Percentiles rank a stretch among this genome's conserved stretches.
These are phyloP conservation scores for Hypoxylon sp. DNA, from an alignment of 2,329 filamentous ascomycete genomes.

Conservation along the genomic window DNA sequence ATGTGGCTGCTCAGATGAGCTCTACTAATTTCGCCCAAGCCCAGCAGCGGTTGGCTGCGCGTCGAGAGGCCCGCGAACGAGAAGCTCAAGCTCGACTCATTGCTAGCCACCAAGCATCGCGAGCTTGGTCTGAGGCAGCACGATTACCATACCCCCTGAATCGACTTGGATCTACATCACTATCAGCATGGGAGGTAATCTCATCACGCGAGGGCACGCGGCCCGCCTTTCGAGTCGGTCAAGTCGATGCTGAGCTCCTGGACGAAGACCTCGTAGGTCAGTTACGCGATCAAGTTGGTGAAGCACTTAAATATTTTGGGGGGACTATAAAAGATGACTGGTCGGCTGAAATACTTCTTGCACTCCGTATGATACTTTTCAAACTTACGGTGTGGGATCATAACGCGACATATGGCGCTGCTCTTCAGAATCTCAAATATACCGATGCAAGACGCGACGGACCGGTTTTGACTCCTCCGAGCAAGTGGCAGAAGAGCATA, in stretches of 20 bases:
- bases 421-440: slow-evolving; percentile 90
- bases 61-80: slow-evolving; percentile 80
- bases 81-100: slow-evolving; percentile 70
- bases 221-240: slow-evolving; percentile 91
- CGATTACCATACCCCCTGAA: slow-evolving; percentile 74
- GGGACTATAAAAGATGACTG: slow-evolving; percentile 85
- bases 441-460: slow-evolving; percentile 81
- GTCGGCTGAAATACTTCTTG: slow-evolving; percentile 85
- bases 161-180: slow-evolving; percentile 62
- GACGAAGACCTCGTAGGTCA: slow-evolving; percentile 93
- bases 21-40: slow-evolving; percentile 84
- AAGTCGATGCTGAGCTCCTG: slow-evolving; percentile 94
- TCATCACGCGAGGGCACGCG: slow-evolving; percentile 81
- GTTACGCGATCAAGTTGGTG: slow-evolving; percentile 85
- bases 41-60: slow-evolving; percentile 86
- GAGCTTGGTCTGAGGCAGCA: slow-evolving; percentile 67
- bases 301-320: slow-evolving; percentile 88
- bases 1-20: slow-evolving; percentile 57
- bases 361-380: slow-evolving; percentile 83
- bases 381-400: slow-evolving; percentile 98
- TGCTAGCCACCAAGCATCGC: slow-evolving; percentile 65
- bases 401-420: slow-evolving; percentile 92
- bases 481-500: slow-evolving; percentile 83
- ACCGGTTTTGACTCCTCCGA: slow-evolving; percentile 75
- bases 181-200: slow-evolving; percentile 76